A percentile compares a stretch with the other conserved stretches of the same genome.
Conservation (phyloP, 768 basidiomycete genomes). For the Collybia sp. region DNA sequence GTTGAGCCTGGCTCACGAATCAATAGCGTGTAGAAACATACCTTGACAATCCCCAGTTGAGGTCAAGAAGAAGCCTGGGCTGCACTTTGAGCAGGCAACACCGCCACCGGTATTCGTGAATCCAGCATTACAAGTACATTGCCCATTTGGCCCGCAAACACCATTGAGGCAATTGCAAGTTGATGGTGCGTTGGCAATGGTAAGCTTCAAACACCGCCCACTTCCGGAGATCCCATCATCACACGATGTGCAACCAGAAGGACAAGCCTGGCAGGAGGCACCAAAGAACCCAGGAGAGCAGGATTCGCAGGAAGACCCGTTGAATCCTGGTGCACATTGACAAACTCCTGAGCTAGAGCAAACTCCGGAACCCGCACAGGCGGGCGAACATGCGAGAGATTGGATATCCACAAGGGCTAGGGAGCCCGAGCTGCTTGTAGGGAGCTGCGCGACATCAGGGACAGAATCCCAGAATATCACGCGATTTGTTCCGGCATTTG, state of each 20-base stretch:
- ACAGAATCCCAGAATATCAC: conserved; percentile 77
- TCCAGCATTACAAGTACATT: conserved; percentile 59
- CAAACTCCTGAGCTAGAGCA: conserved; percentile 68
- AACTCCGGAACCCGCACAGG: conserved; percentile 57
- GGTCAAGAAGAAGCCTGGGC: conserved; percentile 57
- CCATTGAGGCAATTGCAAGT: conserved; percentile 81
- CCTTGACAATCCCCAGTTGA: conserved; percentile 57
- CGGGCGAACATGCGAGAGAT: conserved; percentile 56
- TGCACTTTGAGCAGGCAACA: conserved; percentile 62
- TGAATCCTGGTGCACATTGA: conserved; percentile 65
- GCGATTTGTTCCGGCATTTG: conserved; percentile 40
- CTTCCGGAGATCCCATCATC: conserved; percentile 75
- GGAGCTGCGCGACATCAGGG: conserved; percentile 71
- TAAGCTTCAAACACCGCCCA: conserved; percentile 57
- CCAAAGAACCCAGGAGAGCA: conserved; percentile 72
- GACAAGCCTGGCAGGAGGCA: conserved; percentile 60
- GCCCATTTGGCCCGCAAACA: conserved; percentile 59
- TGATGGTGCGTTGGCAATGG: conserved; percentile 43
- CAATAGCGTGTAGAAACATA: conserved; percentile 18
- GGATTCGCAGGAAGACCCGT: conserved; percentile 70
- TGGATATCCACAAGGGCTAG: conserved; percentile 58
- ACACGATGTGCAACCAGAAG: conserved; percentile 59
- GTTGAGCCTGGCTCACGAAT: not conserved
- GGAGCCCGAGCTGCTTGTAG: conserved; percentile 39
- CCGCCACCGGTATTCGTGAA: conserved; percentile 60